Evolutionary conservation across 352 stramenopile species (phyloP).

Genomic region (Globisporangium emineosum): DNA sequence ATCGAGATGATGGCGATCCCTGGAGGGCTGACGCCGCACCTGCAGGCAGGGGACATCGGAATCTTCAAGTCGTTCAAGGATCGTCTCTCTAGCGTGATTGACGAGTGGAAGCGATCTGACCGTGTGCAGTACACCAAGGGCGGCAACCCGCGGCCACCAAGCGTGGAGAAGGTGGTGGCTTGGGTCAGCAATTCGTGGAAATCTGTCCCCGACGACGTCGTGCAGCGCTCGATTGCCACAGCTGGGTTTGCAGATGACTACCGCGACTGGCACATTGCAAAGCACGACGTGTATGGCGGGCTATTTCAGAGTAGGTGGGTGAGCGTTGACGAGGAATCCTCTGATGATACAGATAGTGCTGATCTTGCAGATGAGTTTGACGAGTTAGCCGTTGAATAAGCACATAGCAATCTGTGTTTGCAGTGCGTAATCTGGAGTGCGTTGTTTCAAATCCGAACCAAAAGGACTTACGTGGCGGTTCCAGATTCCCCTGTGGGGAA

Average conservation of each 20-base stretch:
- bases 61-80: conserved; percentile 14
- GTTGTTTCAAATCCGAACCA: conserved; percentile 6
- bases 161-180: conserved; percentile 6
- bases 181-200: conserved; percentile 15
- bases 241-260: conserved; percentile 13
- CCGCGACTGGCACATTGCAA: conserved; percentile 18
- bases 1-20: not conserved
- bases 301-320: not conserved
- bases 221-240: conserved; percentile 12
- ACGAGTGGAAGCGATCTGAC: not conserved
- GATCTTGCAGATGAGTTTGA: conserved; percentile 7
- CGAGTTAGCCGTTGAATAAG: conserved; percentile 6
- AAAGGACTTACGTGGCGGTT: conserved; percentile 6
- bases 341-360: not conserved
- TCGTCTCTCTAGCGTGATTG: not conserved
- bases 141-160: conserved; percentile 10
- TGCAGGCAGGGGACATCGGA: conserved; percentile 1
- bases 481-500: not conserved
- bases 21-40: conserved; percentile 8
- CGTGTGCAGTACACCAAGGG: not conserved
- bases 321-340: conserved; percentile 2
- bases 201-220: conserved; percentile 10
- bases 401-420: not conserved
- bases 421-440: not conserved
- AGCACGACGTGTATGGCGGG: conserved; percentile 19